These are phyloP conservation scores for Magnaporthales sp. DNA, from an alignment of 2,329 filamentous ascomycete genomes.

Conservation along the genomic window DNA sequence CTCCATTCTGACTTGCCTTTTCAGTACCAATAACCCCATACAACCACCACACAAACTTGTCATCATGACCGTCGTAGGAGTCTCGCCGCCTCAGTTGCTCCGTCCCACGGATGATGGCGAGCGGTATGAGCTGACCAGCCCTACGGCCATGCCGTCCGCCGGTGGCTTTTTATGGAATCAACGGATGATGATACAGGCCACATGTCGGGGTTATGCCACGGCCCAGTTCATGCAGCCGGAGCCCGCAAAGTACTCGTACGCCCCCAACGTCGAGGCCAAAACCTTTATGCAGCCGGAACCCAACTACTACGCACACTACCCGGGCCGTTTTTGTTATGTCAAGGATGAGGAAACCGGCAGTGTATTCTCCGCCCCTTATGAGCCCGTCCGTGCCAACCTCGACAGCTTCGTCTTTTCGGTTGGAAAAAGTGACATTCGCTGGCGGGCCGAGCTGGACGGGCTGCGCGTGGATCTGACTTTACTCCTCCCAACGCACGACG, in stretches of 20 bases:
- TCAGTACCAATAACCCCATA: neutral
- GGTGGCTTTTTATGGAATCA: constrained; percentile 51
- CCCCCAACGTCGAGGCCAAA: constrained; percentile 47
- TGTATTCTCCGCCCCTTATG: constrained; percentile 46
- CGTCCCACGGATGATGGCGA: constrained; percentile 37
- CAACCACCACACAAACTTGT: neutral
- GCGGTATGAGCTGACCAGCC: constrained; percentile 45
- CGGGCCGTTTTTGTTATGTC: constrained; percentile 50
- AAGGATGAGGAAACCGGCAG: constrained; percentile 37
- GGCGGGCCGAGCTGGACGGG: constrained; percentile 41
- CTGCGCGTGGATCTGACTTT: constrained; percentile 43
- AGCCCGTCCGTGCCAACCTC: constrained; percentile 38
- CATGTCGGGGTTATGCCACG: constrained; percentile 49
- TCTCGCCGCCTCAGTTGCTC: constrained; percentile 14
- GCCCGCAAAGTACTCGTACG: constrained; percentile 50
- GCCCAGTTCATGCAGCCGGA: constrained; percentile 54
- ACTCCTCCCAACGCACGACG: constrained; percentile 41
- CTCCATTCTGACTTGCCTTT: neutral
- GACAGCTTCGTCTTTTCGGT: constrained; percentile 44
- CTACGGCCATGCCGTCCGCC: constrained; percentile 47
- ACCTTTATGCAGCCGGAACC: constrained; percentile 55
- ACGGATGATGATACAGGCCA: constrained; percentile 52
- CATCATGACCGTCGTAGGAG: neutral
- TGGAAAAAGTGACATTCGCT: constrained; percentile 45
- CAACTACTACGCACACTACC: constrained; percentile 49